These are phyloP conservation scores for Prillingera fragicola DNA, from an alignment of 1,284 basidiomycete species.

Conservation along the genomic window DNA sequence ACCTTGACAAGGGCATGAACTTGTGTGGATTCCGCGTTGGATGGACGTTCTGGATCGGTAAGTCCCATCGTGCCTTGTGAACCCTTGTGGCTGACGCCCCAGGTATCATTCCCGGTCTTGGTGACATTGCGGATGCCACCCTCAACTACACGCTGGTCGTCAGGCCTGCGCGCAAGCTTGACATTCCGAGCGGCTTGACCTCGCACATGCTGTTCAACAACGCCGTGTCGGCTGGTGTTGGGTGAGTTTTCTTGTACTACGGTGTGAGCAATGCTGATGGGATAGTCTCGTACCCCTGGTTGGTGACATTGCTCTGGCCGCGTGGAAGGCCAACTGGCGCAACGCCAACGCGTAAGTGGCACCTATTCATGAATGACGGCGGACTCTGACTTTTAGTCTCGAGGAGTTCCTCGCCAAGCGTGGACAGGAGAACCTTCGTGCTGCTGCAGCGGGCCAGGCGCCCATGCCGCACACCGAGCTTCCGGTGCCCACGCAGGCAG, in stretches of 20 bases:
- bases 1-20: constrained; percentile 83
- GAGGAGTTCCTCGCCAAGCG: constrained; percentile 43
- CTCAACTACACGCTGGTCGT: constrained; percentile 72
- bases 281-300: constrained; percentile 61
- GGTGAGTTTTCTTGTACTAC: constrained; percentile 39
- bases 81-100: constrained; percentile 8
- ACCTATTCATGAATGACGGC: neutral
- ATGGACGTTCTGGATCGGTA: constrained; percentile 70
- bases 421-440: constrained; percentile 38
- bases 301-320: constrained; percentile 68
- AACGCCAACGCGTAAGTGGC: constrained; percentile 57
- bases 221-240: constrained; percentile 62
- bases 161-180: constrained; percentile 61
- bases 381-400: constrained; percentile 21
- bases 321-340: constrained; percentile 82
- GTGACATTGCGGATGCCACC: constrained; percentile 42
- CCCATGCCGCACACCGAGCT: too few relatives aligned
- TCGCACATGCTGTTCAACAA: constrained; percentile 75
- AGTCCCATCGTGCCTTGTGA: constrained; percentile 23
- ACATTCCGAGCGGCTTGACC: constrained; percentile 64
- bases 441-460: neutral
- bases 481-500: too few relatives aligned
- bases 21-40: constrained; percentile 81
- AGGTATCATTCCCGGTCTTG: constrained; percentile 45
- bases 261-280: neutral